phyloP scores from a whole-genome alignment of 2,329 filamentous ascomycete genomes.

The Aureobasidium sp. region DNA sequence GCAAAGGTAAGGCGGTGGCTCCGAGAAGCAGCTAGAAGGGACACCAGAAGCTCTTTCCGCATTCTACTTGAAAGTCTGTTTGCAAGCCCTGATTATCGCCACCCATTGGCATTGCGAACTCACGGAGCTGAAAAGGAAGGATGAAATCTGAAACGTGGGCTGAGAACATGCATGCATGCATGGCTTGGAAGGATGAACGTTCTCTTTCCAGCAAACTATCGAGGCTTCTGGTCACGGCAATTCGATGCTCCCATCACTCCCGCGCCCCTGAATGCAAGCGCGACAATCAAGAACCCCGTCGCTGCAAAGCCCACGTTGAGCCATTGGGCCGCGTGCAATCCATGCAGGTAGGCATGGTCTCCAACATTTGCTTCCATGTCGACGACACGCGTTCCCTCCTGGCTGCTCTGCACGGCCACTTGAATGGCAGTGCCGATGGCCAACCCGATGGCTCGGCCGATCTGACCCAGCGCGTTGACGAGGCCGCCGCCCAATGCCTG shows the following conservation, averaged over 20 bases:
- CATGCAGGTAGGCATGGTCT: conserved; percentile 30
- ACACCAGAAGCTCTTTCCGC: neutral
- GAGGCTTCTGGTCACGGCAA: neutral
- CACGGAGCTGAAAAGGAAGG: neutral
- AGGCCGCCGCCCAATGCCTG: conserved; percentile 62
- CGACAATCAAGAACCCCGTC: conserved; percentile 29
- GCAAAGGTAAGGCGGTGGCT: neutral
- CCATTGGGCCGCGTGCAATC: conserved; percentile 34
- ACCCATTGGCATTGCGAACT: too few species aligned
- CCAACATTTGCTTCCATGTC: conserved; percentile 15
- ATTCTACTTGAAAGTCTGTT: neutral
- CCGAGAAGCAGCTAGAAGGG: neutral
- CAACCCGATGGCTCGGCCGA: conserved; percentile 59
- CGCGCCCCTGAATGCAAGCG: conserved; percentile 27
- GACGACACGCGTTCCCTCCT: conserved; percentile 29
- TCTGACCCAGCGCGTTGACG: conserved; percentile 59
- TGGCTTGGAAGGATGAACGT: neutral
- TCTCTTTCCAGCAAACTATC: neutral
- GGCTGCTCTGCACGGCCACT: conserved; percentile 44
- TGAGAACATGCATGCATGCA: neutral
- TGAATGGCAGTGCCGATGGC: conserved; percentile 60
- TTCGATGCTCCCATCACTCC: conserved; percentile 23
- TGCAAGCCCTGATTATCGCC: neutral
- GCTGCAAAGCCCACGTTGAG: conserved; percentile 35
- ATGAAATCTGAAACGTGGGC: neutral